Evolutionary conservation across 1,284 basidiomycete genomes (phyloP).

Genomic region (Cronartium quercuum): DNA sequence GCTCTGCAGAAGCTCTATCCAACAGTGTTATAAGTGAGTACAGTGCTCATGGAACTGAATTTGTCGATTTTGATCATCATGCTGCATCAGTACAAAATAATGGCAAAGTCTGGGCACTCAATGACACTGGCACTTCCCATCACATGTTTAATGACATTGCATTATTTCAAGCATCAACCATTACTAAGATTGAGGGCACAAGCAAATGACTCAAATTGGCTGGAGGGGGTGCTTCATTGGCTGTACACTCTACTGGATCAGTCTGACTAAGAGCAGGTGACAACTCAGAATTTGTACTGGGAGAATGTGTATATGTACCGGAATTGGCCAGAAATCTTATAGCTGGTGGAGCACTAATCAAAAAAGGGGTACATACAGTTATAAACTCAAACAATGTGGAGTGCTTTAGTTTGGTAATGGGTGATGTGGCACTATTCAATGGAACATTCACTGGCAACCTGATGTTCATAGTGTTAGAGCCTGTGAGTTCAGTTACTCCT

Average conservation of each 20-base stretch:
- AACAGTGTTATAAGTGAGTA: no score
- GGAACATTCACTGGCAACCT: background rate
- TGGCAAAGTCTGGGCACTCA: background rate
- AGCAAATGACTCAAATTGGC: background rate
- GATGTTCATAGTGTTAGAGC: slow-evolving; percentile 7
- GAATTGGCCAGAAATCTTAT: background rate
- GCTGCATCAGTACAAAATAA: background rate
- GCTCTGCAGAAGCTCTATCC: background rate
- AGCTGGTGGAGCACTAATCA: background rate
- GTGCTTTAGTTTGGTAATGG: background rate
- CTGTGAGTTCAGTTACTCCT: background rate
- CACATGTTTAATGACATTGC: slow-evolving; percentile 7
- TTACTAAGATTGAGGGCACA: background rate
- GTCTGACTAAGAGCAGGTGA: background rate
- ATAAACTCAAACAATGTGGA: background rate
- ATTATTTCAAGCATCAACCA: background rate
- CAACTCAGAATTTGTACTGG: background rate
- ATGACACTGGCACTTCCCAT: background rate
- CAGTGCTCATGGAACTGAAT: background rate
- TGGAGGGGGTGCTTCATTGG: background rate
- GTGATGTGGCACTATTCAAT: background rate
- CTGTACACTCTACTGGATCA: background rate
- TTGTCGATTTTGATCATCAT: background rate
- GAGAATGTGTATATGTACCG: background rate
- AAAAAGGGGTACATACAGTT: background rate